Conservation (phyloP, 2,329 filamentous ascomycete species). For the Monilinia laxa region DNA sequence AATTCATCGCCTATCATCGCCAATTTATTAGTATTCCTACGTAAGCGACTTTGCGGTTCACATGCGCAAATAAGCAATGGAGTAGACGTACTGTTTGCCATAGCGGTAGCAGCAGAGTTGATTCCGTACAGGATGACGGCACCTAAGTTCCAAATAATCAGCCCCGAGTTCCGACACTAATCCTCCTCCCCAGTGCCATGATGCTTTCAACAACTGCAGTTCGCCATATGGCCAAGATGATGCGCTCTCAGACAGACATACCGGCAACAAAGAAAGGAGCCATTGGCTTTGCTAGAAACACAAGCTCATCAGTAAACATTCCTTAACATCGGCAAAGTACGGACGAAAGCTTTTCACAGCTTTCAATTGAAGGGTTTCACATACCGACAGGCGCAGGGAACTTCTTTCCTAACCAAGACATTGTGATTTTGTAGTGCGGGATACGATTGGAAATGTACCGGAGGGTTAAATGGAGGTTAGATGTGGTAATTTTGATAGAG, state of each 20-base stretch:
- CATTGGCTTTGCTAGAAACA: slow-evolving; percentile 75
- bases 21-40: slow-evolving; percentile 26
- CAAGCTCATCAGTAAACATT: slow-evolving; percentile 12
- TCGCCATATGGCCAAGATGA: neutral
- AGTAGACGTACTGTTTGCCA: slow-evolving; percentile 74
- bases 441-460: slow-evolving; percentile 41
- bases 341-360: slow-evolving; percentile 24
- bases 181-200: neutral
- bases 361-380: slow-evolving; percentile 46
- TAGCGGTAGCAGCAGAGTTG: slow-evolving; percentile 75
- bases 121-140: slow-evolving; percentile 86
- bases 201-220: neutral
- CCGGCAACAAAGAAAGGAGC: slow-evolving; percentile 92
- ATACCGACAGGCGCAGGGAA: slow-evolving; percentile 75
- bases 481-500: slow-evolving; percentile 4
- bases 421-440: slow-evolving; percentile 50
- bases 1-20: slow-evolving; percentile 73
- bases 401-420: slow-evolving; percentile 83
- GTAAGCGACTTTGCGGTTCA: neutral
- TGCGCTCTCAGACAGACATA: slow-evolving; percentile 52
- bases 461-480: slow-evolving; percentile 28
- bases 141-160: slow-evolving; percentile 53
- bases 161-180: slow-evolving; percentile 24
- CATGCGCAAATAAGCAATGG: slow-evolving; percentile 31
- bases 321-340: slow-evolving; percentile 18